Percentiles rank a stretch among this genome's conserved stretches.
Evolutionary conservation across 345 rosid species (phyloP).

Genomic region (Crucihimalaya himalaica): DNA sequence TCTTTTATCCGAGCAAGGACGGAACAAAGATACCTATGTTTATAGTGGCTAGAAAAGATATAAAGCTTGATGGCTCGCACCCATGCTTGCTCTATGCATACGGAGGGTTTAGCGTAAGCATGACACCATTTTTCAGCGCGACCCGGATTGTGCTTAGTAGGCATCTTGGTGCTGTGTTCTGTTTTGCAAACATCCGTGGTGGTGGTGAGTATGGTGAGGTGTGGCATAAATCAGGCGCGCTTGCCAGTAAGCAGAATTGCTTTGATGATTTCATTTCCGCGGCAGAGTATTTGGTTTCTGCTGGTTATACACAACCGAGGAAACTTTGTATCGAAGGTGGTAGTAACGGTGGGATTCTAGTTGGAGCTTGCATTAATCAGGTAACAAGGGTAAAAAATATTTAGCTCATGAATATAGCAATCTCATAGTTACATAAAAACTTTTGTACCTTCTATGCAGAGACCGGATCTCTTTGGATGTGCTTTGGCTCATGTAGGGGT

Average conservation of each 20-base stretch:
- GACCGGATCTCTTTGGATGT: slow-evolving; percentile 98
- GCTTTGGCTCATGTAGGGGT: slow-evolving; percentile 99
- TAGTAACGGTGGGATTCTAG: slow-evolving; percentile 93
- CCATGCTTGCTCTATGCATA: slow-evolving; percentile 90
- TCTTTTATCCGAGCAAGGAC: slow-evolving; percentile 79
- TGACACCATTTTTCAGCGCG: slow-evolving; percentile 77
- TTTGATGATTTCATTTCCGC: slow-evolving; percentile 88
- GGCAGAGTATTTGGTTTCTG: slow-evolving; percentile 70
- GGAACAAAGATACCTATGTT: slow-evolving; percentile 80
- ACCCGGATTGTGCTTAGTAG: slow-evolving; percentile 65
- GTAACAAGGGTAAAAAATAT: slow-evolving; percentile 36
- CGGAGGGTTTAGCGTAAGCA: slow-evolving; percentile 80
- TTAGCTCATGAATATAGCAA: neutral
- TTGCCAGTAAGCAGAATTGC: slow-evolving; percentile 79
- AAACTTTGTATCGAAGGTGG: slow-evolving; percentile 93
- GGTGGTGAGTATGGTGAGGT: slow-evolving; percentile 99
- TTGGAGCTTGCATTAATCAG: slow-evolving; percentile 98
- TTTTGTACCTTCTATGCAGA: slow-evolving; percentile 45
- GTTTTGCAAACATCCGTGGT: slow-evolving; percentile 90
- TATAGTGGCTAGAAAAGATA: slow-evolving; percentile 64
- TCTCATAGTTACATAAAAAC: slow-evolving; percentile 2
- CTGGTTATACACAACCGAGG: slow-evolving; percentile 71
- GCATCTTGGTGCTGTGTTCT: slow-evolving; percentile 76
- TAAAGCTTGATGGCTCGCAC: slow-evolving; percentile 74
- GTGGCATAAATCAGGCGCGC: slow-evolving; percentile 92